Evolutionary conservation across 257 asterid genomes (phyloP).

Genomic region (Penstemon newberryi): DNA sequence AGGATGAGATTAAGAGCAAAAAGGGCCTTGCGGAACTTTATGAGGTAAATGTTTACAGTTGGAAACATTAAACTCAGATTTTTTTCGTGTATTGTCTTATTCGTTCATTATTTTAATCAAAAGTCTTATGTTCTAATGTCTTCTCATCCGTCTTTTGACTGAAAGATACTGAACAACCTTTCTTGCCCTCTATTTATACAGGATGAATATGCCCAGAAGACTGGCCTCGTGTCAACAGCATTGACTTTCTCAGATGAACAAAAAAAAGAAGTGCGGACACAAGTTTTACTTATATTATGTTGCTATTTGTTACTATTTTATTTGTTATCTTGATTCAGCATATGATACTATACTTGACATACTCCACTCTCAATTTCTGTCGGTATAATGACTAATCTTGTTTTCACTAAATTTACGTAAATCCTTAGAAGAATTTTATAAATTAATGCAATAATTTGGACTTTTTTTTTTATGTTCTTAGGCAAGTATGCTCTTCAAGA

Average conservation of each 20-base stretch:
- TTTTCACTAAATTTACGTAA: background rate
- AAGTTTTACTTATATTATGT: constrained; percentile 20
- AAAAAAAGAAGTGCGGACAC: constrained; percentile 76
- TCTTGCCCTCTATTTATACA: constrained; percentile 35
- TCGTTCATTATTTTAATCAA: background rate
- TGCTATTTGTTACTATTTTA: constrained; percentile 9
- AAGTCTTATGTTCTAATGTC: background rate
- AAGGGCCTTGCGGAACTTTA: constrained; percentile 91
- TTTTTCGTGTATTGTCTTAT: background rate
- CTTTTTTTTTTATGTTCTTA: constrained; percentile 33
- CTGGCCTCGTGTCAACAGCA: constrained; percentile 79
- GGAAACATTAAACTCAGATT: background rate
- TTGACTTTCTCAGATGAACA: constrained; percentile 83
- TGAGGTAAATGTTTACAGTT: constrained; percentile 58
- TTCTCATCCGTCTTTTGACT: constrained; percentile 16
- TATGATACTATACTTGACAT: background rate
- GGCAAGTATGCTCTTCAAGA: constrained; percentile 82
- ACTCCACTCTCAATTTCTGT: background rate
- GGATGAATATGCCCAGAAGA: constrained; percentile 93
- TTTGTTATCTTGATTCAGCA: background rate
- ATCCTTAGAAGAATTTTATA: background rate
- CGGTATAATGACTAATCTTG: background rate
- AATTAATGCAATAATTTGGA: constrained; percentile 1
- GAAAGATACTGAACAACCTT: constrained; percentile 16
- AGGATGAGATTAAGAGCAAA: constrained; percentile 95